A percentile compares a stretch with the other conserved stretches of the same genome.
Evolutionary conservation across 176 grass and related monocot genomes (phyloP).

Genomic region (Triticum dicoccoides): DNA sequence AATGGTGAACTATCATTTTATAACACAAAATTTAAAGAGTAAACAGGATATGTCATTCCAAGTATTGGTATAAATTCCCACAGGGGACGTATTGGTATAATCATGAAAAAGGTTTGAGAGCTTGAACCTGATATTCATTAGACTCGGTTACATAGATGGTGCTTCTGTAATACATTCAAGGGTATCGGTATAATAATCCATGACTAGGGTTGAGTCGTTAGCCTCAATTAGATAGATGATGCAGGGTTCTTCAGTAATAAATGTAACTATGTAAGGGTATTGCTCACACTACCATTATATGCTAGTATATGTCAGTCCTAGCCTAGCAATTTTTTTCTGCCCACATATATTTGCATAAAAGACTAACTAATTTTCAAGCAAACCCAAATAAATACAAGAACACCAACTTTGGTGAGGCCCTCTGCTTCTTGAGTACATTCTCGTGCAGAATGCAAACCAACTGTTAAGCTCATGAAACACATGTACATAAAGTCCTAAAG

Average conservation of each 20-base stretch:
- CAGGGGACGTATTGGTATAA: neutral
- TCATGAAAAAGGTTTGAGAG: neutral
- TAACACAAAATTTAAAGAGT: neutral
- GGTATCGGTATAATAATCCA: neutral
- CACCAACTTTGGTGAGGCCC: neutral
- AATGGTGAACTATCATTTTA: neutral
- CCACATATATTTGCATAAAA: conserved; percentile 16
- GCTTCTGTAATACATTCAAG: neutral
- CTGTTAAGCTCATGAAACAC: neutral
- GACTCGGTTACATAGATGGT: neutral
- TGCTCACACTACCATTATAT: neutral
- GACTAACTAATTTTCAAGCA: neutral
- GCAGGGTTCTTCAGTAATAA: neutral
- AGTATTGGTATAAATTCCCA: neutral
- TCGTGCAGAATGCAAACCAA: neutral
- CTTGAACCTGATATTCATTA: neutral
- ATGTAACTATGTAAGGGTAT: neutral
- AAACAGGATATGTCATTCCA: neutral
- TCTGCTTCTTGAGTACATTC: neutral
- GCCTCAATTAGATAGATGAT: neutral
- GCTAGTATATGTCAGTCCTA: neutral
- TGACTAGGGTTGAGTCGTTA: neutral
- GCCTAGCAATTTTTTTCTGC: neutral
- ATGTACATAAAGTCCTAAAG: neutral
- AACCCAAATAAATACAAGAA: conserved; percentile 18